Base-by-base conservation (phyloP, 306 rosid genomes). In the Rubus parviflorus region DNA sequence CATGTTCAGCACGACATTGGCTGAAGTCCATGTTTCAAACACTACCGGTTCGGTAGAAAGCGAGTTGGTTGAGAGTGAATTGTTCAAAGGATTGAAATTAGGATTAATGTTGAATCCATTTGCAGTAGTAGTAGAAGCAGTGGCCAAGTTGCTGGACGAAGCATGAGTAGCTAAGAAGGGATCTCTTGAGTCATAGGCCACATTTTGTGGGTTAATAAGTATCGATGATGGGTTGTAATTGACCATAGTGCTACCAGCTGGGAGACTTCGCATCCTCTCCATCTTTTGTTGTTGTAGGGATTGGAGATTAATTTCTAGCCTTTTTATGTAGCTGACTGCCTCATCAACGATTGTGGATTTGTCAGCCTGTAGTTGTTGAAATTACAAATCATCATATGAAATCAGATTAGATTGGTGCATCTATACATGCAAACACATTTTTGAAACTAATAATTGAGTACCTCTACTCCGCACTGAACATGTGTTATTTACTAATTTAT, bases 261-360 rank as follows among this genome's bases (percentile, higher is more conserved):
- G 17, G 40, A 45, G 38, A 4, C 77, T 66, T 52, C 79, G 83
- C 42, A 86, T 25, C 81, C 72, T 86, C 46, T 92, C 94, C 5
- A 57, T 75, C 63, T 89, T 95, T 38, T 71, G 85, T 38, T 84
- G 89, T 25, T 90, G 80, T 0, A 92, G 83, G 66, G 81, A 65
- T n/a, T 88, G 73, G 4, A 85, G 78, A 25, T 81, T 83, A 8
- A 79, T 19, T 58, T 90, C 51, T 2, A 90, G 84, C 75, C 22
- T 25, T 78, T 80, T 71, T 8, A 92, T 89, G 85, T 82, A 77
- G 16, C 54, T 89, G 79, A 87, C 86, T 14, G 97, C 90, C 80
- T 88, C 97, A 48, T 89, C 97, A n/a, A 95, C 88, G n/a, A 94
- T 81, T 35, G 83, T 83, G 45, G 90, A 84, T 65, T 89, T 90